Evolutionary conservation across 2,329 filamentous ascomycete genomes (phyloP), one percentile per base, ranked within the genome.

Genomic region (Alternaria gaisen): DNA sequence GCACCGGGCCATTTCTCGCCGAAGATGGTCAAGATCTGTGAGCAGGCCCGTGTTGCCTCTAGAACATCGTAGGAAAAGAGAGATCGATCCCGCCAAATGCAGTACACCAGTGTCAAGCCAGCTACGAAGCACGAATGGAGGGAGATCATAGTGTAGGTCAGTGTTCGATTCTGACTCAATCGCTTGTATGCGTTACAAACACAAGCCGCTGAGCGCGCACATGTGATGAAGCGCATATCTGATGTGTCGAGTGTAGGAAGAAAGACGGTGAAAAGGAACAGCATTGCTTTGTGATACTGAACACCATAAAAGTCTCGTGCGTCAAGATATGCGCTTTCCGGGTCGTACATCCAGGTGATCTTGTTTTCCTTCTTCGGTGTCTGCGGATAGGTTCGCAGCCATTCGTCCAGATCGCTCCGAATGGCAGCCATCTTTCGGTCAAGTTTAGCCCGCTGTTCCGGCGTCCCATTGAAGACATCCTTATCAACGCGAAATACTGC

Each of bases 1-100:
- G 71, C 71, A 3, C 71, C 68, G 2, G 70, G 70, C 71, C 71
- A 73, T 28, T 70, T 72, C 36, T 73, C 70, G 1, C 69, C 70
- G 36, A 72, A 73, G 10, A 73, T 72, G 1, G 70, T 72, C 12
- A 73, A 41, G 12, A 68, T 70, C 22, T 72, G 68, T 5, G 63
- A 70, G 54, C 71, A 72, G 24, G 68, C 61, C n/a, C 66, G 61
- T 2, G 69, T 71, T 10, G 71, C 71, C 40, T 73, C 69, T 3
- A 73, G 62, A 4, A 69, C 62, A n/a, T 73, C 68, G 46, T 69
- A 73, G 4, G 64, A 67, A 53, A 73, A 73, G 5, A 71, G 63
- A 9, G 55, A 63, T 8, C 65, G 62, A 43, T 72, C 71, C 24
- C 67, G 55, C 71, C 71, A 73, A n/a, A 73, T 63, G 40, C 71